Conservation (phyloP, 1,284 basidiomycete species). For the Cutaneotrichosporon daszewskae region DNA sequence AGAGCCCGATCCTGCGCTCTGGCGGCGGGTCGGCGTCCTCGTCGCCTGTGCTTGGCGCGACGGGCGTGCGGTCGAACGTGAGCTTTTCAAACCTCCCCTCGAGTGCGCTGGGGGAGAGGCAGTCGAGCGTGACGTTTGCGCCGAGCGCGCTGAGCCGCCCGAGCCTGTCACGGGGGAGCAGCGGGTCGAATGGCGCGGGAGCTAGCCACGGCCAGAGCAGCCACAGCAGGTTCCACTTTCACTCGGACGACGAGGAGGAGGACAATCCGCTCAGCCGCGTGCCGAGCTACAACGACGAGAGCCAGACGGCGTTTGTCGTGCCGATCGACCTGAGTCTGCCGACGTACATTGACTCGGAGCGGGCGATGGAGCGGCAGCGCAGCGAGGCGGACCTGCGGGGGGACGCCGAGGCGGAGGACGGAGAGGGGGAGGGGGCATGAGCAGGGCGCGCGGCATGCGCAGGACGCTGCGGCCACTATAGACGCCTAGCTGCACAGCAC, state of each 20-base stretch:
- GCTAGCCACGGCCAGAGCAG: background rate
- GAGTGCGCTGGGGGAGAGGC: conserved; percentile 4
- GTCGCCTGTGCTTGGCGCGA: background rate
- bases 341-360: conserved; percentile 64
- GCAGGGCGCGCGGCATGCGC: no score
- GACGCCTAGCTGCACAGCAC: no score
- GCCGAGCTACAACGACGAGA: conserved; percentile 65
- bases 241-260: conserved; percentile 1
- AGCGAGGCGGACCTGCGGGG: conserved; percentile 5
- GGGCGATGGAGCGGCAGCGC: conserved; percentile 9
- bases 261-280: conserved; percentile 53
- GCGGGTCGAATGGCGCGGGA: background rate
- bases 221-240: conserved; percentile 6
- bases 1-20: conserved; percentile 20
- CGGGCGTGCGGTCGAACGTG: background rate
- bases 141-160: background rate
- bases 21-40: background rate
- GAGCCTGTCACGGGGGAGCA: background rate
- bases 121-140: conserved; percentile 7
- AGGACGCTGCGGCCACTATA: no score
- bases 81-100: conserved; percentile 19
- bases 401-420: background rate
- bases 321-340: conserved; percentile 74
- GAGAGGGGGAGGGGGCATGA: background rate
- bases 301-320: conserved; percentile 52